Base-by-base conservation (phyloP, 371 early-diverging fungal genomes). In the Apophysomyces sp. region DNA sequence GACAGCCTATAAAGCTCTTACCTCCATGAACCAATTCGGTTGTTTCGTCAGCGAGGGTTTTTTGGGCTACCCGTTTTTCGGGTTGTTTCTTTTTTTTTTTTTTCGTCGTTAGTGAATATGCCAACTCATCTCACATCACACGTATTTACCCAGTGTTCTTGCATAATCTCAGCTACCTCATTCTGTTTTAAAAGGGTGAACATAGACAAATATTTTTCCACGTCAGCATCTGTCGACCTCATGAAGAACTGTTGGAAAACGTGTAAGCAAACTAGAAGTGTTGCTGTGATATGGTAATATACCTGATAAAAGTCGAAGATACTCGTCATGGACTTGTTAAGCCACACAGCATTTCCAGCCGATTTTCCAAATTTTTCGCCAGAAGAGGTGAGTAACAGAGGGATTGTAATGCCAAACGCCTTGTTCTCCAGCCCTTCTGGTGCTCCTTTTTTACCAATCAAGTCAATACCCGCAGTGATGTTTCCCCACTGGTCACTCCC, bases 401-500 rank as follows among this genome's bases (percentile, higher is more conserved):
- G 96, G 26, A 95, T 83, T 0, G 96, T 96, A 24, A 97, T 66
- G 21, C 96, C 97, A 77, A 80, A 93, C 0, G 89, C 94, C 7
- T 63, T 65, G 60, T 64, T 54, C 58, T 67, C 40, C 58, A 67
- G 57, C 61, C 58, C 52, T 51, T 37, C 52, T 0, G 34, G 21
- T 31, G 41, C 52, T 58, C 65, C 61, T 60, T 85, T 81, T 59
- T 86, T 89, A 56, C 85, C 82, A 41, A 98, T 95, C 68, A 96
- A 69, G 40, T 98, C 97, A 32, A 94, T 92, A 27, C 98, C 98
- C 0, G 97, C 92, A 0, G 89, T 87, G 60, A 98, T 98, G 68
- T 98, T 98, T 2, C 98, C 98, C 97, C 97, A 97, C 68, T 98
- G 98, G 68, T 98, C 98, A 61, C 89, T 92, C n/a, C 98, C 98